phyloP scores from a whole-genome alignment of 495 filamentous ascomycete species.

The Penicillium salamii region DNA sequence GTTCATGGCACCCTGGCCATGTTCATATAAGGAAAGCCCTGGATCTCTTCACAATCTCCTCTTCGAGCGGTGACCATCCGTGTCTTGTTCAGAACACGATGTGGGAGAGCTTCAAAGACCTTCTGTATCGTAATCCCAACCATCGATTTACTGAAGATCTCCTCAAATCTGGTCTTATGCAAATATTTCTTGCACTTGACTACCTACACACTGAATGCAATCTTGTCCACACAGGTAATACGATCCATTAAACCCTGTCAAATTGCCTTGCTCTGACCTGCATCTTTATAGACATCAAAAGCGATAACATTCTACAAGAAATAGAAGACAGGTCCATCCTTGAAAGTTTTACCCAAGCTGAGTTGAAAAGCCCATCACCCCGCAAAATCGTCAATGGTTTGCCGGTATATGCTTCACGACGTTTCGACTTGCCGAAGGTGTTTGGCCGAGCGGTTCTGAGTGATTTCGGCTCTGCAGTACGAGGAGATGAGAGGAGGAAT shows the following conservation, averaged over 20 bases:
- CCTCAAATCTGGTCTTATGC: slow-evolving; percentile 23
- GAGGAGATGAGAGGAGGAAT: slow-evolving; percentile 33
- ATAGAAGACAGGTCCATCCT: slow-evolving; percentile 39
- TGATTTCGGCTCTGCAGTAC: slow-evolving; percentile 83
- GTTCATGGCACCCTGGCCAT: slow-evolving; percentile 24
- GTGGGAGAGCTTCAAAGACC: slow-evolving; percentile 40
- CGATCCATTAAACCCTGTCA: slow-evolving; percentile 9
- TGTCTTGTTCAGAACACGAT: slow-evolving; percentile 41
- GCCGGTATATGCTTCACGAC: slow-evolving; percentile 36
- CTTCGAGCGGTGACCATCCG: slow-evolving; percentile 26
- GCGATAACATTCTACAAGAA: slow-evolving; percentile 41
- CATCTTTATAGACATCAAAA: slow-evolving; percentile 38
- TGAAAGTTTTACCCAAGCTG: slow-evolving; percentile 30
- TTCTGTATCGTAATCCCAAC: slow-evolving; percentile 6
- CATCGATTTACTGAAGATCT: too few species aligned
- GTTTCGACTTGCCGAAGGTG: slow-evolving; percentile 30
- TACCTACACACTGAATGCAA: slow-evolving; percentile 49
- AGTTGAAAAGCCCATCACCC: slow-evolving; percentile 33
- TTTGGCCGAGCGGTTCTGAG: slow-evolving; percentile 44
- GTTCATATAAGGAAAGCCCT: slow-evolving; percentile 24
- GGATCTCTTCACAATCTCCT: slow-evolving; percentile 32
- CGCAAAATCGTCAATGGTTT: slow-evolving; percentile 32
- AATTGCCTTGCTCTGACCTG: slow-evolving; percentile 11
- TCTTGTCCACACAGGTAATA: slow-evolving; percentile 43
- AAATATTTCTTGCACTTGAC: slow-evolving; percentile 40